These are phyloP conservation scores for Glutinoglossum americanum DNA, from an alignment of 495 filamentous ascomycete species.

Conservation along the genomic window DNA sequence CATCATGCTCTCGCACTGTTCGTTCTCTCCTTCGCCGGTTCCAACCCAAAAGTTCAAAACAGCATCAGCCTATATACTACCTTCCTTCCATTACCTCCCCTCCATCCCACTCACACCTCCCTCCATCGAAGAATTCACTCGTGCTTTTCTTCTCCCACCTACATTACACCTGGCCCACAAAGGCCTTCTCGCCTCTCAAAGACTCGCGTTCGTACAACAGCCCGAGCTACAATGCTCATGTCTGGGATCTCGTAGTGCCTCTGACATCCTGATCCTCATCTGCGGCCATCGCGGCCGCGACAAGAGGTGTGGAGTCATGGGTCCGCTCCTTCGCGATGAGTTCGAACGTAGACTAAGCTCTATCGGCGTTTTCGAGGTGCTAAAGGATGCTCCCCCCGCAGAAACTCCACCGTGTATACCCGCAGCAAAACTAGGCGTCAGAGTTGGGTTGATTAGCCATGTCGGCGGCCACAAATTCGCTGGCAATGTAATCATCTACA, in stretches of 20 bases:
- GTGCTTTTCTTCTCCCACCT: conserved; percentile 34
- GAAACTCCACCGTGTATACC: conserved; percentile 6
- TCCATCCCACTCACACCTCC: conserved; percentile 34
- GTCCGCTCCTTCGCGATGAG: conserved; percentile 43
- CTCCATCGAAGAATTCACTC: conserved; percentile 30
- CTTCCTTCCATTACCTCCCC: conserved; percentile 57
- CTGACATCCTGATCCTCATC: conserved; percentile 53
- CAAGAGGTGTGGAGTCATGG: conserved; percentile 56
- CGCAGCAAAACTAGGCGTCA: conserved; percentile 15
- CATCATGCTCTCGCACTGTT: conserved; percentile 49
- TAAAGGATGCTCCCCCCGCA: not conserved
- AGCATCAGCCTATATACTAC: conserved; percentile 50
- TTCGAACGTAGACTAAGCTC: conserved; percentile 26
- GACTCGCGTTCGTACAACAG: conserved; percentile 24
- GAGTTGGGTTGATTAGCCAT: conserved; percentile 64
- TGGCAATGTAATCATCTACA: conserved; percentile 80
- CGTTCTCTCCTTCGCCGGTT: conserved; percentile 28
- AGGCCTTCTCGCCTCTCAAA: conserved; percentile 24
- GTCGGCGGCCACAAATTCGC: conserved; percentile 86
- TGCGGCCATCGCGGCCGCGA: conserved; percentile 73
- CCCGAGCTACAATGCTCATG: conserved; percentile 15
- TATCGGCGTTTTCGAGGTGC: not conserved
- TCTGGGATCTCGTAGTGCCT: conserved; percentile 14
- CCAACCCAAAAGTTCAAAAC: conserved; percentile 17
- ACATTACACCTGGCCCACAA: conserved; percentile 36